A percentile compares a stretch with the other conserved stretches of the same genome.
These are phyloP conservation scores for Dothistroma pini DNA, from an alignment of 2,329 filamentous ascomycete genomes.

Conservation along the genomic window DNA sequence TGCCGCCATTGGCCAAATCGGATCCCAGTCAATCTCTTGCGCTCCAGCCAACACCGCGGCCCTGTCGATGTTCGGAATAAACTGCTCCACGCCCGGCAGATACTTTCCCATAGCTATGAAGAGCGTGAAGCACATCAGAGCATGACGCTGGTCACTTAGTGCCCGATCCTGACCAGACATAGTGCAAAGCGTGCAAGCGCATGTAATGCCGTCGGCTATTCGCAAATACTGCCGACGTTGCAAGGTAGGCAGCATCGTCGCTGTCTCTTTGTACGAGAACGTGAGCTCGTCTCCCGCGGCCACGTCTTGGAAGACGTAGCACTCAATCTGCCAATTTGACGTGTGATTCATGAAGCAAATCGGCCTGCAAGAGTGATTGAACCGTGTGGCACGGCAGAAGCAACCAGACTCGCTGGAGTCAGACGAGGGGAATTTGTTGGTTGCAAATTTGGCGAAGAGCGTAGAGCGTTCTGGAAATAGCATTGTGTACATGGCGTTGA, in stretches of 20 bases:
- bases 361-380: conserved; percentile 2
- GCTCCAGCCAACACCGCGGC: neutral
- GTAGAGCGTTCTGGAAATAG: neutral
- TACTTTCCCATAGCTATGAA: neutral
- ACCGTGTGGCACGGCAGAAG: neutral
- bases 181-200: conserved; percentile 1
- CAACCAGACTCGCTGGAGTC: neutral
- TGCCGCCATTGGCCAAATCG: neutral
- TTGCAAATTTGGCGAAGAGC: neutral
- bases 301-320: neutral
- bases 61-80: neutral
- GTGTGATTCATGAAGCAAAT: neutral
- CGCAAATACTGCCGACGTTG: neutral
- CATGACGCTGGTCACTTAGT: neutral
- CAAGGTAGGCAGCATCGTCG: neutral
- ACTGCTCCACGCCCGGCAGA: neutral
- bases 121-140: neutral
- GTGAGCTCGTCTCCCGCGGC: conserved; percentile 1
- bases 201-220: neutral
- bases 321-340: neutral
- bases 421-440: neutral
- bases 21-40: neutral
- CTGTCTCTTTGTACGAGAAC: neutral
- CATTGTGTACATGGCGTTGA: neutral
- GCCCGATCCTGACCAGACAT: neutral